These are phyloP conservation scores for Ceratocystiopsis brevicomis DNA, from an alignment of 2,329 filamentous ascomycete genomes.

Conservation along the genomic window DNA sequence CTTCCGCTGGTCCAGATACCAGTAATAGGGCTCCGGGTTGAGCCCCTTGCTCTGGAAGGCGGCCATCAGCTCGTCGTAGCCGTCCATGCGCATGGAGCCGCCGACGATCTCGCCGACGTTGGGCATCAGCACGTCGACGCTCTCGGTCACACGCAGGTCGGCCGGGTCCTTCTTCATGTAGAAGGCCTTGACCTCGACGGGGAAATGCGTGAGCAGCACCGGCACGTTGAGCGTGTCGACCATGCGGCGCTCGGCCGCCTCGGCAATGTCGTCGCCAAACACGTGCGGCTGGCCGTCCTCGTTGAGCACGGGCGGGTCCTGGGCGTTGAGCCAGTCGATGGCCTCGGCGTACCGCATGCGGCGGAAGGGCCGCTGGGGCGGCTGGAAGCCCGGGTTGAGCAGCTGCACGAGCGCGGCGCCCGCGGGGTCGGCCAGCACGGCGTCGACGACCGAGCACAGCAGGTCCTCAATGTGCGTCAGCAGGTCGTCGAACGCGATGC, in stretches of 20 bases:
- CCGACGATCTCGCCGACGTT: slow-evolving; percentile 95
- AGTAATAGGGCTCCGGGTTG: slow-evolving; percentile 75
- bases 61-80: slow-evolving; percentile 72
- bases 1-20: slow-evolving; percentile 97
- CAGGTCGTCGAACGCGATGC: slow-evolving; percentile 80
- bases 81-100: slow-evolving; percentile 88
- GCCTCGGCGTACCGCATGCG: slow-evolving; percentile 92
- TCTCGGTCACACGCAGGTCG: slow-evolving; percentile 76
- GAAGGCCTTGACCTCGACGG: slow-evolving; percentile 92
- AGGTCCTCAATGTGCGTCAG: slow-evolving; percentile 72
- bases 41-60: slow-evolving; percentile 81
- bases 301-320: slow-evolving; percentile 65
- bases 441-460: slow-evolving; percentile 69
- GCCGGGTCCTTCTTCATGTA: slow-evolving; percentile 86
- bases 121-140: slow-evolving; percentile 69
- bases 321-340: slow-evolving; percentile 80
- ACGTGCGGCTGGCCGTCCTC: slow-evolving; percentile 78
- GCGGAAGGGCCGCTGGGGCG: slow-evolving; percentile 69
- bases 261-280: slow-evolving; percentile 95
- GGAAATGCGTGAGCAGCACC: slow-evolving; percentile 73
- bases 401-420: slow-evolving; percentile 58
- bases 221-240: slow-evolving; percentile 90
- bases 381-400: slow-evolving; percentile 79
- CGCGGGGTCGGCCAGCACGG: slow-evolving; percentile 52
- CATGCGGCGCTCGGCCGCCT: slow-evolving; percentile 85